Evolutionary conservation across 805 yeast species (phyloP).

Genomic region (Saturnispora zaruensis): DNA sequence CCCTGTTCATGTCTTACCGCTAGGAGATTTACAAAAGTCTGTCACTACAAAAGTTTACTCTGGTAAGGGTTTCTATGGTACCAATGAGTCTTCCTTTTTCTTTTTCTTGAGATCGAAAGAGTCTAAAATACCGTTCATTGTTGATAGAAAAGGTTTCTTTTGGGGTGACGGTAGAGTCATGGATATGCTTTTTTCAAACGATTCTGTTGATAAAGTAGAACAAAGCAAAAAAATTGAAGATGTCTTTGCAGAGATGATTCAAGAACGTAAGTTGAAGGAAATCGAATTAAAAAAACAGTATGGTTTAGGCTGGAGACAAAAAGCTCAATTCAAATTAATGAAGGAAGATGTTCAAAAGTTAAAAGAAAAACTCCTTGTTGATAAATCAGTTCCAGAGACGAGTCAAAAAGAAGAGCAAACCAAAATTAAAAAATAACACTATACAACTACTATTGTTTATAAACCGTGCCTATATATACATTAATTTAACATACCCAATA

Average conservation of each 20-base stretch:
- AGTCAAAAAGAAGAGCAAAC: slow-evolving; percentile 1
- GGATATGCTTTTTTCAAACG: slow-evolving; percentile 76
- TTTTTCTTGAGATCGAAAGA: slow-evolving; percentile 59
- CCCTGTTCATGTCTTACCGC: slow-evolving; percentile 62
- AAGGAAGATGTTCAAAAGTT: slow-evolving; percentile 34
- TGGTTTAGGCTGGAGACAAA: slow-evolving; percentile 54
- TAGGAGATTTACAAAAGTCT: slow-evolving; percentile 46
- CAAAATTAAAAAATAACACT: neutral
- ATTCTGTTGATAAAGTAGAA: slow-evolving; percentile 67
- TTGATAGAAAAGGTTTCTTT: slow-evolving; percentile 80
- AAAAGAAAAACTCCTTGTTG: slow-evolving; percentile 13
- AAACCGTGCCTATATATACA: slow-evolving; percentile 11
- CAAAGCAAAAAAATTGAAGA: slow-evolving; percentile 30
- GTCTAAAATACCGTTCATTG: slow-evolving; percentile 55
- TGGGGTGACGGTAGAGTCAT: slow-evolving; percentile 90
- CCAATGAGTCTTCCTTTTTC: slow-evolving; percentile 68
- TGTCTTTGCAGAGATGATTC: slow-evolving; percentile 24
- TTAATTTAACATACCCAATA: slow-evolving; percentile 18
- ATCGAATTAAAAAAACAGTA: slow-evolving; percentile 42
- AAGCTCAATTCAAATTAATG: slow-evolving; percentile 37
- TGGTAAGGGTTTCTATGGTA: slow-evolving; percentile 82
- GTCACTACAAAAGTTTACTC: slow-evolving; percentile 68
- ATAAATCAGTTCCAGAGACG: slow-evolving; percentile 7
- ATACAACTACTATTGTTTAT: neutral
- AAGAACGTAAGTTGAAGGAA: slow-evolving; percentile 51